Evolutionary conservation across 805 yeast species (phyloP), one percentile per base, ranked within the genome.

Genomic region (Spathaspora sp.): DNA sequence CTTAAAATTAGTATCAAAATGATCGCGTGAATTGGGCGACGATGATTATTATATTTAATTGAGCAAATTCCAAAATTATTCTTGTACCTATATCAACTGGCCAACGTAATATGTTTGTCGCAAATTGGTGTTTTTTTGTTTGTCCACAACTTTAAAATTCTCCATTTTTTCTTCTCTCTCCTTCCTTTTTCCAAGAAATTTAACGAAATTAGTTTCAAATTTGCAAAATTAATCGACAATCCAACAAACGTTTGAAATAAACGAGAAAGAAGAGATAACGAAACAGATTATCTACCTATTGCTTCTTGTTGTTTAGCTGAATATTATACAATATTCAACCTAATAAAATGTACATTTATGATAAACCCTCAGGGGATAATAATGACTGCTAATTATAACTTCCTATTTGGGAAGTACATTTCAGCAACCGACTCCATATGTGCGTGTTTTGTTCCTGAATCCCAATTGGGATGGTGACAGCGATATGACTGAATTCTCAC

Each of bases 1-100:
- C 40, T 23, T 28, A 26, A 23, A 26, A 35, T 49, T 32, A n/a
- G 48, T 40, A 46, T 45, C 46, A 51, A 51, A 44, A 17, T 49
- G 23, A n/a, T 39, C 51, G 42, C 39, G 35, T 31, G 20, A 20
- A 20, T 18, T 11, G 19, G 26, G 51, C 54, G 50, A 50, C 49
- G 39, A 47, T 19, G 32, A 40, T 5, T 42, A 20, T 42, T 8
- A 9, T 23, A 42, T 42, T 42, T 20, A n/a, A 20, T 23, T 20
- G 45, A 26, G 17, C 5, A 42, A 42, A 19, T 19, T 18, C 28
- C 12, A 6, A 18, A 42, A 42, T 19, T 3, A 12, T 35, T n/a
- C 18, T n/a, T 14, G 40, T n/a, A 5, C 18, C 17, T 35, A n/a
- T 35, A 35, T n/a, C 16, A 35, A 14, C 40, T 17, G 17, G 40